Conservation (phyloP, 768 basidiomycete species). For the Psilocybe subaeruginosa region DNA sequence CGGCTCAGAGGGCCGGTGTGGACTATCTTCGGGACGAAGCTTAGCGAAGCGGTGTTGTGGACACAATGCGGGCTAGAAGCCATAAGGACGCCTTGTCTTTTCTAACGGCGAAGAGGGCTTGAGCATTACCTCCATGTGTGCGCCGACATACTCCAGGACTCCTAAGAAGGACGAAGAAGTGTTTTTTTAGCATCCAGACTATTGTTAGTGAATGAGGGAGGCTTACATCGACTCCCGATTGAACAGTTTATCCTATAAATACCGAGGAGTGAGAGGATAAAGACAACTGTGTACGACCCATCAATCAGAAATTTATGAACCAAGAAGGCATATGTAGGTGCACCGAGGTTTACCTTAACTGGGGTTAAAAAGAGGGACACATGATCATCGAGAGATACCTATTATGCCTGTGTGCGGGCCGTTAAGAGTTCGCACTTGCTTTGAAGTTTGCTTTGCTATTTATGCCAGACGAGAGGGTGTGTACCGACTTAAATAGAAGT, state of each 20-base stretch:
- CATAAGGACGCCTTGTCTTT: background rate
- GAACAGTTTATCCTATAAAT: conserved; percentile 7
- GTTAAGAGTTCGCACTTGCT: no score
- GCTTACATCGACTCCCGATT: background rate
- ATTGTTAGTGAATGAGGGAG: background rate
- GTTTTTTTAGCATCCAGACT: background rate
- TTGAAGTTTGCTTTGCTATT: no score
- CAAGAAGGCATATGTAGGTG: conserved; percentile 1
- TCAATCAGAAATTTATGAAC: conserved; percentile 4
- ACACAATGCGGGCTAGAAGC: background rate
- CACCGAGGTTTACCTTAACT: background rate
- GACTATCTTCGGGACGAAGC: conserved; percentile 21
- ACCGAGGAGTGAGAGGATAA: conserved; percentile 2
- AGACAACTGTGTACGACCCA: background rate
- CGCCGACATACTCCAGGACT: background rate
- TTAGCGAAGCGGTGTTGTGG: conserved; percentile 4
- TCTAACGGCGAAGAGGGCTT: background rate
- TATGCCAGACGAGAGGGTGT: no score
- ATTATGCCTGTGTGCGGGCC: no score
- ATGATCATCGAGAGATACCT: background rate
- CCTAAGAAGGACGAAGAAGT: background rate
- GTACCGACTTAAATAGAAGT: no score
- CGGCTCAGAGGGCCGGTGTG: conserved; percentile 15
- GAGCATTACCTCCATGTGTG: background rate
- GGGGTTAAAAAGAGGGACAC: background rate